Evolutionary conservation across 129 eudicot genomes (phyloP), one percentile per base, ranked within the genome.

Genomic region (Cynara cardunculus): DNA sequence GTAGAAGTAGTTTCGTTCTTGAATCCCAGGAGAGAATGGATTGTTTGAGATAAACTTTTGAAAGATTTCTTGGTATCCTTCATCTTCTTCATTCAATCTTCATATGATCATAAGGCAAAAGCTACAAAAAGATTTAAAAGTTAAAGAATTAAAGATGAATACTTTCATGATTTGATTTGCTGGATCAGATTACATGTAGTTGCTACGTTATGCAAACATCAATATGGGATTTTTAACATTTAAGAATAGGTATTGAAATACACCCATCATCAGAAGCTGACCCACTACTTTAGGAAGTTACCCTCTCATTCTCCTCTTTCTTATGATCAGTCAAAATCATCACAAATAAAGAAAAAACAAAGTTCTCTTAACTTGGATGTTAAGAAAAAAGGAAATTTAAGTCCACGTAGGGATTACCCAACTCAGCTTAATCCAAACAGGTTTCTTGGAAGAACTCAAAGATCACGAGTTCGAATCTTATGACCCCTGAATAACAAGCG

Each of bases 281-380:
- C 86, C 86, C 86, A 83, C 86, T 35, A 82, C 22, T 69, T 26
- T 59, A 76, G 85, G 81, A 76, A 78, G 86, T 77, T 83, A 71
- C 25, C 78, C 78, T 77, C 82, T 83, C 78, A 62, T 77, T 71
- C 67, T 83, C 86, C 35, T 62, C 16, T 18, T n/a, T 26, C 34
- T 71, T 59, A 7, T 53, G n/a, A 27, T 27, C 11, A 77, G 78
- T 77, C 78, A 83, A 82, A 61, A 71, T 83, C 77, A 83, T 31
- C 75, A 64, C 5, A 16, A 16, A 62, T 39, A 37, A 31, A 1
- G 12, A 35, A 41, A 31, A 56, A 53, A 25, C 16, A 68, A 26
- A 4, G 21, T 6, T 2, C 18, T 49, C 53, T 10, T 66, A 75
- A 25, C 81, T 82, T 82, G 39, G 71, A 69, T 69, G 77, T 25